Percentiles rank a stretch among this genome's conserved stretches.
These are phyloP conservation scores for Colletotrichum tamarilloi DNA, from an alignment of 2,329 filamentous ascomycete genomes.

Conservation along the genomic window DNA sequence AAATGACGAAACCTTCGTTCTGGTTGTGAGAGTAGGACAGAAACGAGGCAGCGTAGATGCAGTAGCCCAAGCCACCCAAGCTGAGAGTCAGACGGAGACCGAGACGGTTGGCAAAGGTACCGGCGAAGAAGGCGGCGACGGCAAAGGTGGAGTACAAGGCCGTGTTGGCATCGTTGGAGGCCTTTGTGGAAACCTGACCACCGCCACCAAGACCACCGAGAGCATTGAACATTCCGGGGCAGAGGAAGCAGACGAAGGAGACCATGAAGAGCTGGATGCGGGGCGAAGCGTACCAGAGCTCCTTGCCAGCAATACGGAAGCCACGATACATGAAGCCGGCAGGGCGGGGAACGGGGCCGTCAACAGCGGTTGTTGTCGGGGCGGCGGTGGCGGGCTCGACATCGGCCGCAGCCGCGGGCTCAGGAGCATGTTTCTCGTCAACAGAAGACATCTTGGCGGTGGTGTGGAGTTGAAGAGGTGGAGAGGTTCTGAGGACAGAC, in stretches of 20 bases:
- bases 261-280: slow-evolving; percentile 79
- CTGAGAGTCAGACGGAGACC: slow-evolving; percentile 76
- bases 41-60: slow-evolving; percentile 78
- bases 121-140: slow-evolving; percentile 75
- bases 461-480: not conserved
- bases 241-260: slow-evolving; percentile 66
- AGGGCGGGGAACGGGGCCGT: slow-evolving; percentile 49
- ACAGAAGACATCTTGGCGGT: slow-evolving; percentile 18
- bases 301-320: slow-evolving; percentile 62
- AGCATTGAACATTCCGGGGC: slow-evolving; percentile 80
- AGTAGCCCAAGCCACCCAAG: slow-evolving; percentile 82
- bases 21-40: slow-evolving; percentile 76
- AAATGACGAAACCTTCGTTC: slow-evolving; percentile 78
- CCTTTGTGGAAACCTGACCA: slow-evolving; percentile 66
- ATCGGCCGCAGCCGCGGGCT: slow-evolving; percentile 8
- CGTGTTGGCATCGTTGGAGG: slow-evolving; percentile 73
- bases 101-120: slow-evolving; percentile 81
- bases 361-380: slow-evolving; percentile 27
- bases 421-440: slow-evolving; percentile 22
- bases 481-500: not conserved
- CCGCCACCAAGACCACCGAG: slow-evolving; percentile 73
- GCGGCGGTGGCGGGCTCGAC: not conserved
- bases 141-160: slow-evolving; percentile 80
- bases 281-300: slow-evolving; percentile 79
- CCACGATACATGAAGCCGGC: slow-evolving; percentile 76